Conservation (phyloP, 176 grass and related monocot genomes). For the Pontederia paniculata region DNA sequence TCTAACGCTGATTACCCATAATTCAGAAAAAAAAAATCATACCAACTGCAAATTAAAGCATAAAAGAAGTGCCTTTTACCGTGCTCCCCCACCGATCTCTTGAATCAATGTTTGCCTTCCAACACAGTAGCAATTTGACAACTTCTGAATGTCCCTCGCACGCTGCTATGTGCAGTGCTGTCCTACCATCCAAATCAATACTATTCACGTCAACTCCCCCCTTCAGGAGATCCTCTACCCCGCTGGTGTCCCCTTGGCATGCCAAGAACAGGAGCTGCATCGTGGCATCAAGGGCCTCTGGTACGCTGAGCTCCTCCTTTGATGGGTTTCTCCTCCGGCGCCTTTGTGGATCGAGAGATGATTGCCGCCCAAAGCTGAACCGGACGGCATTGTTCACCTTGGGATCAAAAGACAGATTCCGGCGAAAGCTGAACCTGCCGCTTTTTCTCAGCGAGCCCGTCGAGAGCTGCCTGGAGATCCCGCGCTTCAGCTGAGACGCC, state of each 20-base stretch:
- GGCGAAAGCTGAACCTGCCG: conserved; percentile 37
- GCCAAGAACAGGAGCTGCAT: conserved; percentile 95
- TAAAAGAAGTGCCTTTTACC: conserved; percentile 27
- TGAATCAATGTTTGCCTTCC: conserved; percentile 85
- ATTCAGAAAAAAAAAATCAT: no score
- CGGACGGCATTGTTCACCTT: conserved; percentile 30
- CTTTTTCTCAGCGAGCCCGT: conserved; percentile 44
- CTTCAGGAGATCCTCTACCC: conserved; percentile 44
- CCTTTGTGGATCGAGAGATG: conserved; percentile 79
- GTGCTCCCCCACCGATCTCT: conserved; percentile 97
- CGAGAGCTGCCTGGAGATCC: conserved; percentile 67
- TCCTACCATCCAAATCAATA: conserved; percentile 94
- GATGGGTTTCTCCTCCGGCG: conserved; percentile 29
- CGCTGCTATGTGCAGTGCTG: conserved; percentile 77
- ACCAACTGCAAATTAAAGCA: not conserved
- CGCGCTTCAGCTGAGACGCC: conserved; percentile 20
- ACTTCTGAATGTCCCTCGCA: conserved; percentile 67
- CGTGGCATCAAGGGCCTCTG: conserved; percentile 68
- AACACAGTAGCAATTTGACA: conserved; percentile 54
- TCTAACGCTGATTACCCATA: not conserved
- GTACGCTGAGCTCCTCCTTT: conserved; percentile 52
- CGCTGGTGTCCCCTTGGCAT: conserved; percentile 57
- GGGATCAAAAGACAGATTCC: conserved; percentile 55
- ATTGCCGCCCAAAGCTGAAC: conserved; percentile 78
- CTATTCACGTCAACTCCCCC: conserved; percentile 84